Evolutionary conservation across 176 grass and related monocot species (phyloP).

Genomic region (Lolium perenne): DNA sequence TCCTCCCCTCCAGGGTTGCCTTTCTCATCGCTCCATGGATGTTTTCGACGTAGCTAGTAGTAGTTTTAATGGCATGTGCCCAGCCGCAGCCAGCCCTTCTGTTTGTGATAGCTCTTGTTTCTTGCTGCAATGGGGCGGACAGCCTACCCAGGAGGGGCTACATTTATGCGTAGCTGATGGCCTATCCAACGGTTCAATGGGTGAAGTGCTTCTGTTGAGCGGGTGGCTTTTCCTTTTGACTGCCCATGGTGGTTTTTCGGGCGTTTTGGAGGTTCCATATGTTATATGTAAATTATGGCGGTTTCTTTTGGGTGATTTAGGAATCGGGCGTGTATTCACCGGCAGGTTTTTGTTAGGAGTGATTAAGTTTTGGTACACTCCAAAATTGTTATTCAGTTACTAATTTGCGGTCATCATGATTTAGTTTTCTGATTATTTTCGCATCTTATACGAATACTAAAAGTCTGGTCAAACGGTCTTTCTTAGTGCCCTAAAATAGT

Average conservation of each 20-base stretch:
- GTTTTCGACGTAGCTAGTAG: neutral
- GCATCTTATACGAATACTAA: neutral
- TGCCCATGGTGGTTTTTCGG: neutral
- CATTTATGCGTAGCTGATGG: neutral
- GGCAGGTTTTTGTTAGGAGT: neutral
- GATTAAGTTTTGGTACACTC: neutral
- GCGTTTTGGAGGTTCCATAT: neutral
- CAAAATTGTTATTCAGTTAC: neutral
- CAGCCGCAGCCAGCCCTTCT: constrained; percentile 6
- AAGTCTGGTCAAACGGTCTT: neutral
- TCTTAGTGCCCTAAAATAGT: neutral
- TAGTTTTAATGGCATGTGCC: constrained; percentile 37
- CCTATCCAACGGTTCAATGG: constrained; percentile 14
- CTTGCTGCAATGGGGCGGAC: constrained; percentile 16
- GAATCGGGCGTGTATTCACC: neutral
- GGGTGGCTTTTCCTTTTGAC: neutral
- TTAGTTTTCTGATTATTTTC: neutral
- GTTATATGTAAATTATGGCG: no score
- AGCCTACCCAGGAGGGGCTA: neutral
- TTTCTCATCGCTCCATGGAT: constrained; percentile 33
- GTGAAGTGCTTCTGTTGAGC: neutral
- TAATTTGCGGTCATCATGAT: neutral
- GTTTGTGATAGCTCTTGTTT: constrained; percentile 24
- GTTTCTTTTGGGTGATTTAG: no score
- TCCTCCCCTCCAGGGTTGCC: constrained; percentile 57